Evolutionary conservation across 2,329 filamentous ascomycete genomes (phyloP).

Genomic region (Hypoxylon sp.): DNA sequence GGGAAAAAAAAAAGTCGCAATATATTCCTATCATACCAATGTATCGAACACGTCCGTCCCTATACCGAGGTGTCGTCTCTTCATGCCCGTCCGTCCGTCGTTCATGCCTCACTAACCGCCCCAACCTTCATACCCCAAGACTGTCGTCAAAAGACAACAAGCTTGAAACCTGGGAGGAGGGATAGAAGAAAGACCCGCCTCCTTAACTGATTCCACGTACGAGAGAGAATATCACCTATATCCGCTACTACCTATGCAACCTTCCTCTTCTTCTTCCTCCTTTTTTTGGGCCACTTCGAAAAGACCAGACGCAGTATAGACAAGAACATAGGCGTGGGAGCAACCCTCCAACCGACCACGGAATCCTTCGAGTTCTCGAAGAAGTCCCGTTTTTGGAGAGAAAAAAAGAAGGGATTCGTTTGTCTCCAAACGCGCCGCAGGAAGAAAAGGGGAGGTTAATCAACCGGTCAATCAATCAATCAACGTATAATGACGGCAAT

Average conservation of each 20-base stretch:
- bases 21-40: constrained; percentile 35
- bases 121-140: constrained; percentile 4
- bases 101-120: not conserved
- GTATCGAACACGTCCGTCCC: constrained; percentile 9
- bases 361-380: not conserved
- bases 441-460: constrained; percentile 9
- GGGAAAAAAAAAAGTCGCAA: constrained; percentile 18
- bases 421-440: constrained; percentile 11
- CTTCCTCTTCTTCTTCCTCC: not conserved
- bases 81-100: constrained; percentile 4
- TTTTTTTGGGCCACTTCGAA: constrained; percentile 17
- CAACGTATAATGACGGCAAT: not conserved
- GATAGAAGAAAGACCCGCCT: constrained; percentile 5
- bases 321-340: constrained; percentile 8
- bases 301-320: constrained; percentile 23
- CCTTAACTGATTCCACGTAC: constrained; percentile 2
- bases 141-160: not conserved
- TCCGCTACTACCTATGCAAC: not conserved
- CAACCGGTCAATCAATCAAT: constrained; percentile 1
- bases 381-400: not conserved
- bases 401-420: not conserved
- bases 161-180: not conserved
- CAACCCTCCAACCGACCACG: constrained; percentile 3
- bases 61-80: not conserved
- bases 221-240: constrained; percentile 13